These are phyloP conservation scores for Chrysoporthe cubensis DNA, from an alignment of 2,329 filamentous ascomycete genomes.

Conservation along the genomic window DNA sequence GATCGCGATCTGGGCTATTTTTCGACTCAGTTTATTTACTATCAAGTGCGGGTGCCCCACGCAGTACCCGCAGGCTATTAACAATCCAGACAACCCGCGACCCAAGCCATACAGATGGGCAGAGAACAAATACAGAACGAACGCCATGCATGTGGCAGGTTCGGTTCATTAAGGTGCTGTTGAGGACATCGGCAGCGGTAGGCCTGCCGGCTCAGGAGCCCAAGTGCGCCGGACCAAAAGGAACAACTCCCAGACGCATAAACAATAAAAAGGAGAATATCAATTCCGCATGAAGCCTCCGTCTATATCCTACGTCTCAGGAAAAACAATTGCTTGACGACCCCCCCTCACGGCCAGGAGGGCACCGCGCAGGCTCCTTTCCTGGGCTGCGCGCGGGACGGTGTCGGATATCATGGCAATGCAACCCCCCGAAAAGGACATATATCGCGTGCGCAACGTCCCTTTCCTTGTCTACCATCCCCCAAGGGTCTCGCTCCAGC, in stretches of 20 bases:
- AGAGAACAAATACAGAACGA: not conserved
- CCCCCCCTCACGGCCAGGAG: slow-evolving; percentile 17
- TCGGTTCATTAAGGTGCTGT: not conserved
- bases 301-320: slow-evolving; percentile 26
- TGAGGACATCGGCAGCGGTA: not conserved
- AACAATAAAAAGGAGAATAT: slow-evolving; percentile 17
- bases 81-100: not conserved
- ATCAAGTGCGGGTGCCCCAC: not conserved
- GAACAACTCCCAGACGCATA: not conserved
- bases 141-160: not conserved
- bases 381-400: slow-evolving; percentile 9
- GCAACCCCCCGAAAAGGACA: slow-evolving; percentile 16
- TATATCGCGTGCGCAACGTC: not conserved
- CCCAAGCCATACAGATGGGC: not conserved
- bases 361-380: not conserved
- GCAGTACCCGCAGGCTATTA: not conserved
- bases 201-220: not conserved
- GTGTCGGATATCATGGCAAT: slow-evolving; percentile 30
- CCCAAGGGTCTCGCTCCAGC: not conserved
- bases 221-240: not conserved
- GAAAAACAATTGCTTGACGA: slow-evolving; percentile 27
- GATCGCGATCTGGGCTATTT: not conserved
- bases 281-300: slow-evolving; percentile 23
- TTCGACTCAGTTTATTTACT: not conserved
- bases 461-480: not conserved